Conservation (phyloP, 352 stramenopile species). For the Aphanomyces astaci region DNA sequence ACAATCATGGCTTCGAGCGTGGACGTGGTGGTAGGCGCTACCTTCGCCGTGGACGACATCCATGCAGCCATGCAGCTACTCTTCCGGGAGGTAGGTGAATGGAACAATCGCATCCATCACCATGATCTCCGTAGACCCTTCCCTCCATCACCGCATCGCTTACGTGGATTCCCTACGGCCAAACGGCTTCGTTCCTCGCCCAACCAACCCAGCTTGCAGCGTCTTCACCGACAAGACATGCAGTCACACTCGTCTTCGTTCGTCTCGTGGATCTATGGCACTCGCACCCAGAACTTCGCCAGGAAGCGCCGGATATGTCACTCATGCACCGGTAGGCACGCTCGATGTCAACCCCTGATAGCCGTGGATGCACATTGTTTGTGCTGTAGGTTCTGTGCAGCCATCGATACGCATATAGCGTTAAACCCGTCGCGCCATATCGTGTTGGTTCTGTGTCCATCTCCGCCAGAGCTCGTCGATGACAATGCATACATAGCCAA, state of each 20-base stretch:
- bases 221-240: neutral
- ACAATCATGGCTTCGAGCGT: too few species aligned
- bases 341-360: neutral
- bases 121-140: neutral
- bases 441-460: constrained; percentile 38
- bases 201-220: neutral
- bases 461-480: constrained; percentile 17
- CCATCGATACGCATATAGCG: neutral
- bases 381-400: neutral
- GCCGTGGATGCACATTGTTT: neutral
- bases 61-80: neutral
- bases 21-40: neutral
- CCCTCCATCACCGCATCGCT: neutral
- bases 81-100: neutral
- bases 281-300: constrained; percentile 1
- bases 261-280: neutral
- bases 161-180: constrained; percentile 2
- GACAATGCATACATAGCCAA: constrained; percentile 14
- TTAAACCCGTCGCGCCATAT: constrained; percentile 5
- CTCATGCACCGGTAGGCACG: neutral
- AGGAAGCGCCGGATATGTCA: neutral
- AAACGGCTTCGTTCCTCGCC: neutral
- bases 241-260: neutral
- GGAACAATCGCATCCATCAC: neutral
- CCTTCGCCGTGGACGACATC: neutral